Evolutionary conservation across 306 rosid species (phyloP), one percentile per base, ranked within the genome.

Genomic region (Morella rubra): DNA sequence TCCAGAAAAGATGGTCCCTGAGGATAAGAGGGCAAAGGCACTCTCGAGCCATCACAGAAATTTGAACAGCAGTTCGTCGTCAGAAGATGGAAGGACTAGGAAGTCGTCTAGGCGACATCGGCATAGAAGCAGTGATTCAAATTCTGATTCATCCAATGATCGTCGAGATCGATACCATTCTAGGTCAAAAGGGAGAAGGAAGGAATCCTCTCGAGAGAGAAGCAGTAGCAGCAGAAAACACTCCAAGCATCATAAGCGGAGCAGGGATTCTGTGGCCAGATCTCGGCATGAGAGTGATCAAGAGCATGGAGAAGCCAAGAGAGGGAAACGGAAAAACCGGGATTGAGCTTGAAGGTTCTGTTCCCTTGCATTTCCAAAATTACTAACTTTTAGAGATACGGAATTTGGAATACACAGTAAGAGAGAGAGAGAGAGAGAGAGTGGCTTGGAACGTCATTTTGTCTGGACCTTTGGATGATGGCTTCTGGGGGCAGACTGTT

Each of bases 41-140:
- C 79, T 81, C 56, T 71, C 51, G 20, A 73, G 87, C 6, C 65
- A 55, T 68, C 84, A 47, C 65, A 81, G 16, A 50, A 88, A 85
- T 73, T 69, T 73, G 76, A 87, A 87, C 73, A 46, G 77, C 84
- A 77, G 84, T 75, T 83, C 86, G 22, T 80, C 83, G 16, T 90
- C 88, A 24, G 93, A 89, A 80, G 93, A 86, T 73, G 95, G 87
- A 44, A 87, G 86, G 83, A 86, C 85, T 77, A 87, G 88, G 80
- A 95, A 87, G 69, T 84, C 45, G 46, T 83, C 91, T 41, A 84
- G 87, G 86, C 81, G 83, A 69, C 93, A 66, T 79, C 86, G 81
- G 58, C 85, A 54, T 49, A 77, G 83, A 84, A 79, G 85, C 85
- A 80, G 51, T 42, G 87, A 89, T 64, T 83, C 88, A 40, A 90